Conservation (phyloP, 129 eudicot genomes). For the Arctium minus region DNA sequence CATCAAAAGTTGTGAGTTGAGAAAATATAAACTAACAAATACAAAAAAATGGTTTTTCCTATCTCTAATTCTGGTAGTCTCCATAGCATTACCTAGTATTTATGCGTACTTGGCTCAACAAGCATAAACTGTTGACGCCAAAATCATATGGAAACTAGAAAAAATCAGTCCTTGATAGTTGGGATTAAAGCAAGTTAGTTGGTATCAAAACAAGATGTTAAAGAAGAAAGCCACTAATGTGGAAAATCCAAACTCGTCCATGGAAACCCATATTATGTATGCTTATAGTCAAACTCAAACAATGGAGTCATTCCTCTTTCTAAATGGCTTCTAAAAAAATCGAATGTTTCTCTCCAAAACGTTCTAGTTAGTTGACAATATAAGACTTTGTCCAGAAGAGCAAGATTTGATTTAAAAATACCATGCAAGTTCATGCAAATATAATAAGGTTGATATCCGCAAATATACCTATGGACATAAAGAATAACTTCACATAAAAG, state of each 20-base stretch:
- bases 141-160: not conserved
- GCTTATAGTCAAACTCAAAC: not conserved
- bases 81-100: not conserved
- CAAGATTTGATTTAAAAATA: not conserved
- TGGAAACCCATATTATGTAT: not conserved
- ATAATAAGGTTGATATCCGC: not conserved
- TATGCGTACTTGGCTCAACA: not conserved
- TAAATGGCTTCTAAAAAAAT: not conserved
- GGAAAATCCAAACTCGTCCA: not conserved
- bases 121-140: not conserved
- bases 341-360: not conserved
- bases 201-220: not conserved
- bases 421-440: not conserved
- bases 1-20: not conserved
- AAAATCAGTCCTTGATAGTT: not conserved
- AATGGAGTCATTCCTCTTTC: not conserved
- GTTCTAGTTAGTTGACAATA: not conserved
- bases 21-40: not conserved
- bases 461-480: too few relatives aligned
- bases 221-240: not conserved
- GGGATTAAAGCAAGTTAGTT: not conserved
- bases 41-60: too few relatives aligned
- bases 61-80: not conserved
- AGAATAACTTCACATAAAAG: not conserved
- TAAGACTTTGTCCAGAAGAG: not conserved